phyloP scores from a whole-genome alignment of 2,329 filamentous ascomycete genomes.

The Microdochium trichocladiopsis region DNA sequence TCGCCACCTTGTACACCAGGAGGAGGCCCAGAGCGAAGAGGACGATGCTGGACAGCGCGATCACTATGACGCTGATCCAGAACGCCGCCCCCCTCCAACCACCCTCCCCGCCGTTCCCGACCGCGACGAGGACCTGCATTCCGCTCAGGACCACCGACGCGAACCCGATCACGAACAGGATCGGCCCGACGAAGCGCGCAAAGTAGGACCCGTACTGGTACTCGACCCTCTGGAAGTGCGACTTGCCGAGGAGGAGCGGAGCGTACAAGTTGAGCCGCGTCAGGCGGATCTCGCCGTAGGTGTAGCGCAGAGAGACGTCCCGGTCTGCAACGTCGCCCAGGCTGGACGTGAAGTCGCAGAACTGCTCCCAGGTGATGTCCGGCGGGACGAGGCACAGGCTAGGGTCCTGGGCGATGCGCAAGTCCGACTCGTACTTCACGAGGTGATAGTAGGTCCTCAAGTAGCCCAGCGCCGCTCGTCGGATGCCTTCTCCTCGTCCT shows the following conservation, averaged over 20 bases:
- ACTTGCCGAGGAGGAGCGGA: slow-evolving; percentile 10
- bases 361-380: slow-evolving; percentile 10
- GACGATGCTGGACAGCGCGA: slow-evolving; percentile 3
- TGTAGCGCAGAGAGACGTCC: slow-evolving; percentile 9
- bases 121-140: slow-evolving; percentile 11
- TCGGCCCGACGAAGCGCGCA: slow-evolving; percentile 11
- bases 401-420: slow-evolving; percentile 20
- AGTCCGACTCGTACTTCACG: slow-evolving; percentile 24
- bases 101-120: slow-evolving; percentile 1
- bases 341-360: slow-evolving; percentile 6
- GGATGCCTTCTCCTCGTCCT: slow-evolving; percentile 3
- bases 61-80: slow-evolving; percentile 6
- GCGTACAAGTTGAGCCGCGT: slow-evolving; percentile 12
- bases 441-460: slow-evolving; percentile 23
- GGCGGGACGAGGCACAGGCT: slow-evolving; percentile 6
- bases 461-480: slow-evolving; percentile 19
- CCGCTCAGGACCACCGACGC: slow-evolving; percentile 12
- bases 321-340: slow-evolving; percentile 5
- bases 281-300: slow-evolving; percentile 1
- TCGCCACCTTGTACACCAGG: slow-evolving; percentile 8
- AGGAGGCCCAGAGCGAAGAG: slow-evolving; percentile 2
- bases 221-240: slow-evolving; percentile 13
- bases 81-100: slow-evolving; percentile 3
- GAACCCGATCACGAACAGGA: slow-evolving; percentile 15
- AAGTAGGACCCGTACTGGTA: slow-evolving; percentile 15